Percentiles rank a stretch among this genome's conserved stretches.
Conservation (phyloP, 2,329 filamentous ascomycete genomes). For the Sclerotinia glacialis region DNA sequence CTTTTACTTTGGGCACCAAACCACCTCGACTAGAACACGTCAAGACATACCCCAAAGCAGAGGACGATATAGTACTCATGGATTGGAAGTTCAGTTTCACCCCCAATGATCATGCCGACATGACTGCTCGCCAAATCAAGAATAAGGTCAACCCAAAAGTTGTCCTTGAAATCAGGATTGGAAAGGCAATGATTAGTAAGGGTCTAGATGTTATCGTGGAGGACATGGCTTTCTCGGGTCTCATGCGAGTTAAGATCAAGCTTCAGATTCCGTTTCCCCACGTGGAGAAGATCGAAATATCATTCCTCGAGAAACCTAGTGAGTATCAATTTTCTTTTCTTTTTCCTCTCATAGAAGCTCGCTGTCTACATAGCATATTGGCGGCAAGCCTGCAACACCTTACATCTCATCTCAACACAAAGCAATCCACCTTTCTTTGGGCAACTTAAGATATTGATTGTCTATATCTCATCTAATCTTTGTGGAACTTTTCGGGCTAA, state of each 20-base stretch:
- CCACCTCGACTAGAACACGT: conserved; percentile 95
- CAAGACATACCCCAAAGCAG: conserved; percentile 93
- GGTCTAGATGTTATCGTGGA: conserved; percentile 96
- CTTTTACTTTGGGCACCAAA: conserved; percentile 90
- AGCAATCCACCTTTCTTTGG: background rate
- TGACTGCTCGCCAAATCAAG: conserved; percentile 85
- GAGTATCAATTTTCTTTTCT: conserved; percentile 22
- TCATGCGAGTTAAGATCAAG: conserved; percentile 98
- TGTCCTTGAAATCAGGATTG: conserved; percentile 88
- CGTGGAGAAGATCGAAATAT: conserved; percentile 91
- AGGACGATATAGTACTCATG: conserved; percentile 96
- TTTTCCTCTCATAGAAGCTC: background rate
- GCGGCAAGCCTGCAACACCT: conserved; percentile 1
- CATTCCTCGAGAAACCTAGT: conserved; percentile 77
- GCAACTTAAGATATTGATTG: background rate
- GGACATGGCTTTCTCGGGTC: conserved; percentile 91
- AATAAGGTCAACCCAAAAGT: conserved; percentile 97
- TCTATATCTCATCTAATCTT: background rate
- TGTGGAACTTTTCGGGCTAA: conserved; percentile 15
- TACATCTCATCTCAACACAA: background rate
- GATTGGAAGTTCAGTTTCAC: conserved; percentile 99
- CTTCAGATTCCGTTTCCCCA: conserved; percentile 94
- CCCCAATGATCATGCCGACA: conserved; percentile 86
- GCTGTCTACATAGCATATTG: background rate
- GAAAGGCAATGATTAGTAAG: conserved; percentile 96